A percentile compares a stretch with the other conserved stretches of the same genome.
Conservation (phyloP, 805 yeast genomes). For the Wickerhamiella kazuoi region DNA sequence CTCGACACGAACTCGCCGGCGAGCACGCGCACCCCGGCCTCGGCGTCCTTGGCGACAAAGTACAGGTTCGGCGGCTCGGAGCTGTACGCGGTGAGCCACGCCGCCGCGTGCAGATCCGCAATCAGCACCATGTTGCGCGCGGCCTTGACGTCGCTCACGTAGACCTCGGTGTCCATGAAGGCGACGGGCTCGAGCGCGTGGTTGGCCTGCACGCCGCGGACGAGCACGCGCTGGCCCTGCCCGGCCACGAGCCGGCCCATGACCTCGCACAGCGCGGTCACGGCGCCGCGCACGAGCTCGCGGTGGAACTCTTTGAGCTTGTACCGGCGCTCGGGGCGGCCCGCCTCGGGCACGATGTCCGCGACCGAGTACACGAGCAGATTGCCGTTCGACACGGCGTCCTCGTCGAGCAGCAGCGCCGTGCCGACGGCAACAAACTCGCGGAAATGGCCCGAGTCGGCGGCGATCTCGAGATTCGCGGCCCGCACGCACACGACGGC, state of each 20-base stretch:
- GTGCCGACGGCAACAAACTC: constrained; percentile 69
- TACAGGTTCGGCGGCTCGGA: constrained; percentile 88
- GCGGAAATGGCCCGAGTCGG: constrained; percentile 25
- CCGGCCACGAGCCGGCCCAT: constrained; percentile 69
- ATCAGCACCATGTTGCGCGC: constrained; percentile 65
- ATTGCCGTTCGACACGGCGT: constrained; percentile 59
- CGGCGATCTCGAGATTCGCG: constrained; percentile 29
- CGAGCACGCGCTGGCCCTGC: constrained; percentile 70
- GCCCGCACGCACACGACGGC: constrained; percentile 40
- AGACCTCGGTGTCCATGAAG: constrained; percentile 70
- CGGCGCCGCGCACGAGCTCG: constrained; percentile 73
- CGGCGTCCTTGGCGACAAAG: constrained; percentile 58
- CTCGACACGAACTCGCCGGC: constrained; percentile 29
- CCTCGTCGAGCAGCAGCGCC: constrained; percentile 60
- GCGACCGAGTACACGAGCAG: constrained; percentile 58
- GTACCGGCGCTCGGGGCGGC: constrained; percentile 64
- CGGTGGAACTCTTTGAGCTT: constrained; percentile 54
- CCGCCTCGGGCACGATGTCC: constrained; percentile 79
- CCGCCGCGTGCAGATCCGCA: constrained; percentile 64
- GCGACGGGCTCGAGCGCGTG: constrained; percentile 85
- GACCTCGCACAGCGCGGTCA: constrained; percentile 55
- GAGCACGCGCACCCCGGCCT: constrained; percentile 58
- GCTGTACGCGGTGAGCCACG: constrained; percentile 75
- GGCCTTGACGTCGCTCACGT: constrained; percentile 60
- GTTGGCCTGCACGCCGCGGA: constrained; percentile 72